Evolutionary conservation across 1,284 basidiomycete species (phyloP).

Genomic region (Malassezia pachydermatis): DNA sequence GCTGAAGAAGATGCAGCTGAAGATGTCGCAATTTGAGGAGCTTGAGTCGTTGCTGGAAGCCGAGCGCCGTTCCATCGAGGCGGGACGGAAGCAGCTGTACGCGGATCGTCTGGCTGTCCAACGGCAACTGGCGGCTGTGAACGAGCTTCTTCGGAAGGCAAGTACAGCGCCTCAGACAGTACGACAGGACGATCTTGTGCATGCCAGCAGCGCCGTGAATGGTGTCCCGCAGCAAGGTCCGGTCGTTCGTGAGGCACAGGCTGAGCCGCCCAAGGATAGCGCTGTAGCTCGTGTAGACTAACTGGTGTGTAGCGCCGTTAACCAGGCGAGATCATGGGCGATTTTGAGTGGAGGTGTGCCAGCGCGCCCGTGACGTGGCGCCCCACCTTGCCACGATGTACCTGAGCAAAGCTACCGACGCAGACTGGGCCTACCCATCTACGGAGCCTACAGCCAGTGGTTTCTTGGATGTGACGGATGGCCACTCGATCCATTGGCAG

Average conservation of each 20-base stretch:
- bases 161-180: slow-evolving; percentile 27
- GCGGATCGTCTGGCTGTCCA: slow-evolving; percentile 41
- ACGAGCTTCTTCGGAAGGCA: slow-evolving; percentile 38
- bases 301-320: not conserved
- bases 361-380: too few relatives aligned
- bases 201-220: slow-evolving; percentile 25
- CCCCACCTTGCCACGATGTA: slow-evolving; percentile 1
- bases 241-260: slow-evolving; percentile 27
- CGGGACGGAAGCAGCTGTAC: slow-evolving; percentile 37
- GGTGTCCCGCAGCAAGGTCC: slow-evolving; percentile 42
- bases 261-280: slow-evolving; percentile 14
- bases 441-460: not conserved
- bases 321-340: too few relatives aligned
- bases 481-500: slow-evolving; percentile 37
- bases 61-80: slow-evolving; percentile 37
- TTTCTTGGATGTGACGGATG: not conserved
- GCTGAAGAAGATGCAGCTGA: slow-evolving; percentile 63
- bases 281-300: slow-evolving; percentile 25
- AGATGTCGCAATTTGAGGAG: slow-evolving; percentile 45
- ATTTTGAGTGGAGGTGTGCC: too few relatives aligned
- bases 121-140: slow-evolving; percentile 38
- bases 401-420: not conserved
- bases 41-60: slow-evolving; percentile 42
- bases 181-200: slow-evolving; percentile 24
- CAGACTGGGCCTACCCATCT: slow-evolving; percentile 2